Evolutionary conservation across 768 basidiomycete species (phyloP).

Genomic region (Wakefieldia striispora): DNA sequence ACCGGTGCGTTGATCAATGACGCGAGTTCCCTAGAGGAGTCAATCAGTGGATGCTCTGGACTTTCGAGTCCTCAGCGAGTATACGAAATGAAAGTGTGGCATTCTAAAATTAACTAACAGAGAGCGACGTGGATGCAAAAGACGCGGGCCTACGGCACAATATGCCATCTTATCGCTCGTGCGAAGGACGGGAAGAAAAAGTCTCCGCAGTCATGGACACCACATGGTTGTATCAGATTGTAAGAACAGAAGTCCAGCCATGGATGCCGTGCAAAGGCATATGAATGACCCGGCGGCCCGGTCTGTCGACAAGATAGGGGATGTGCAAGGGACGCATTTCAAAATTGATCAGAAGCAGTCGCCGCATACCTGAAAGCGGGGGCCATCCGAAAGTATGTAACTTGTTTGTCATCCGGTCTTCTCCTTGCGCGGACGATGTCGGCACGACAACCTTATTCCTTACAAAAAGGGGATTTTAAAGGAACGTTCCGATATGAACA

Average conservation of each 20-base stretch:
- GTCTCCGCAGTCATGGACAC: neutral
- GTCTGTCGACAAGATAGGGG: neutral
- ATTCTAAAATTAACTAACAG: neutral
- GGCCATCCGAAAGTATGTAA: neutral
- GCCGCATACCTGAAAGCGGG: neutral
- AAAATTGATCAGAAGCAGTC: neutral
- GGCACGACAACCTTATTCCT: slow-evolving; percentile 5
- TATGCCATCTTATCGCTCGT: neutral
- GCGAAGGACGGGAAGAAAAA: slow-evolving; percentile 2
- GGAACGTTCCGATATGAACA: neutral
- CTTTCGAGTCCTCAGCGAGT: neutral
- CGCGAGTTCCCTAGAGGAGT: no score
- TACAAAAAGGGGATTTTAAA: neutral
- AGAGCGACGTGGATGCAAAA: neutral
- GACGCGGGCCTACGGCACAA: neutral
- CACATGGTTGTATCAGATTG: slow-evolving; percentile 1
- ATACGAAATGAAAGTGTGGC: slow-evolving; percentile 3
- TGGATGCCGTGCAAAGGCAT: slow-evolving; percentile 1
- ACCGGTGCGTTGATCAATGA: no score
- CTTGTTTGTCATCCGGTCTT: neutral
- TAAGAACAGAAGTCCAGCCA: neutral
- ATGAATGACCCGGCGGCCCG: slow-evolving; percentile 4
- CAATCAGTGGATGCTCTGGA: neutral
- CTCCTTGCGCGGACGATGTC: neutral
- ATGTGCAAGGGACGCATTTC: neutral